Evolutionary conservation across 1,284 basidiomycete species (phyloP).

Genomic region (Vanrija sp.): DNA sequence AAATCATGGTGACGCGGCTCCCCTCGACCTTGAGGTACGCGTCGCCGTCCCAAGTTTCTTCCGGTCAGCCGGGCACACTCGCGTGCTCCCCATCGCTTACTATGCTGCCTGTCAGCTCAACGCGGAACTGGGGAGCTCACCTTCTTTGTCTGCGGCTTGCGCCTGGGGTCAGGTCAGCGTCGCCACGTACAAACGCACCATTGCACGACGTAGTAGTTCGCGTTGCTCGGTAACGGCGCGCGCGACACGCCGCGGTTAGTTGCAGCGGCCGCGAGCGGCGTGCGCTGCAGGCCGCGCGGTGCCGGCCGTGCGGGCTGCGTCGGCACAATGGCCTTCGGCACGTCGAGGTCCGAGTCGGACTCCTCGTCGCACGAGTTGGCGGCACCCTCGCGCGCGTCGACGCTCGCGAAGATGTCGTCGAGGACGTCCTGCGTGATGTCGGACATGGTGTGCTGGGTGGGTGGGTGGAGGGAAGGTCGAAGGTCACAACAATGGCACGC

Average conservation of each 20-base stretch:
- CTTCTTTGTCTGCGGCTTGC: constrained; percentile 49
- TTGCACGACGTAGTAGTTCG: constrained; percentile 40
- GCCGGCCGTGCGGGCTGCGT: neutral
- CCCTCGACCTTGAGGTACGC: constrained; percentile 59
- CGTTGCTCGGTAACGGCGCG: constrained; percentile 16
- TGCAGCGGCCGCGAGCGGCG: neutral
- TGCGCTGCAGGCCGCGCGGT: neutral
- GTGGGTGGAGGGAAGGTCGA: constrained; percentile 3
- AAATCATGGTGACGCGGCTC: constrained; percentile 49
- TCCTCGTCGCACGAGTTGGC: constrained; percentile 21
- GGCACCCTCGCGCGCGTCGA: constrained; percentile 13
- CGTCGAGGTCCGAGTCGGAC: constrained; percentile 14
- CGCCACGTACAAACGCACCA: constrained; percentile 31
- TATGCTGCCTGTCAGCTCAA: constrained; percentile 31
- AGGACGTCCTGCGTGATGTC: constrained; percentile 9
- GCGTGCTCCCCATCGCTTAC: constrained; percentile 21
- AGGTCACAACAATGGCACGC: neutral
- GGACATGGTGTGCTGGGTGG: neutral
- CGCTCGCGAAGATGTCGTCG: constrained; percentile 17
- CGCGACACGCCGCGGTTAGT: constrained; percentile 1
- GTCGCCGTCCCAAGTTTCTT: constrained; percentile 52
- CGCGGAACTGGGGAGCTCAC: constrained; percentile 21
- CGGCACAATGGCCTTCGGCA: constrained; percentile 11
- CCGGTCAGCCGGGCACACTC: neutral
- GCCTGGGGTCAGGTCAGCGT: constrained; percentile 27